A percentile compares a stretch with the other conserved stretches of the same genome.
These are phyloP conservation scores for Verticillium klebahnii DNA, from an alignment of 2,329 filamentous ascomycete genomes.

Conservation along the genomic window DNA sequence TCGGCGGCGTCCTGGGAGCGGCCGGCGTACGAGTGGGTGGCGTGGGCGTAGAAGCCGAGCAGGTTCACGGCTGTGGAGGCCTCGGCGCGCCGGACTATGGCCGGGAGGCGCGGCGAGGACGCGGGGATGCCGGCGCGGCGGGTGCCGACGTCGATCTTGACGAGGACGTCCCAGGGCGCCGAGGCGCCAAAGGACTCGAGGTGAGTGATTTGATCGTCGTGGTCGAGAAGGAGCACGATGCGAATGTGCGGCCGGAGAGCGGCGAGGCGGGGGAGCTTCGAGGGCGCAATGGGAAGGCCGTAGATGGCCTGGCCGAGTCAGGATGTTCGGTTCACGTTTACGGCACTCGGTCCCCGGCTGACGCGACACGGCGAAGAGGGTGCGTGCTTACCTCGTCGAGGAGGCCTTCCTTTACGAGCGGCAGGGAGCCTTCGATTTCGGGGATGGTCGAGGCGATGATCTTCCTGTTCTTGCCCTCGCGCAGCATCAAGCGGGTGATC, in stretches of 20 bases:
- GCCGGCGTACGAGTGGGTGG: slow-evolving; percentile 30
- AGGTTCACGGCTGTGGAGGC: slow-evolving; percentile 22
- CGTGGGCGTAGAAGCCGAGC: slow-evolving; percentile 33
- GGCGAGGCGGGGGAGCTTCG: slow-evolving; percentile 23
- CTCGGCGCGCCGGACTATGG: slow-evolving; percentile 21
- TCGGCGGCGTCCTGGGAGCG: slow-evolving; percentile 25
- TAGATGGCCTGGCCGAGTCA: slow-evolving; percentile 25
- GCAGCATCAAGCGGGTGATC: slow-evolving; percentile 35
- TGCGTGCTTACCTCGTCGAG: slow-evolving; percentile 28
- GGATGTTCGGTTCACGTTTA: background rate
- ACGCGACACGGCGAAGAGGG: background rate
- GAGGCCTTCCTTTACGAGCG: slow-evolving; percentile 31
- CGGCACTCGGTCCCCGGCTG: background rate
- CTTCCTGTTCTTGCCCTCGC: slow-evolving; percentile 26
- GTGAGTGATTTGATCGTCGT: slow-evolving; percentile 24
- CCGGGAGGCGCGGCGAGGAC: slow-evolving; percentile 18
- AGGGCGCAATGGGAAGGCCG: slow-evolving; percentile 32
- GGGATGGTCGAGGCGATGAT: slow-evolving; percentile 35
- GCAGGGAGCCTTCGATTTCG: slow-evolving; percentile 32
- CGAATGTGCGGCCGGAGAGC: slow-evolving; percentile 21
- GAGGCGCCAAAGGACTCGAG: slow-evolving; percentile 17
- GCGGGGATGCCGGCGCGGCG: slow-evolving; percentile 26
- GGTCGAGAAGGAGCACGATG: slow-evolving; percentile 32
- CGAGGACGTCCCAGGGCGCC: slow-evolving; percentile 26
- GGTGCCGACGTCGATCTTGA: slow-evolving; percentile 32